These are phyloP conservation scores for Pichia sp. DNA, from an alignment of 1,139 yeast genomes.

Conservation along the genomic window DNA sequence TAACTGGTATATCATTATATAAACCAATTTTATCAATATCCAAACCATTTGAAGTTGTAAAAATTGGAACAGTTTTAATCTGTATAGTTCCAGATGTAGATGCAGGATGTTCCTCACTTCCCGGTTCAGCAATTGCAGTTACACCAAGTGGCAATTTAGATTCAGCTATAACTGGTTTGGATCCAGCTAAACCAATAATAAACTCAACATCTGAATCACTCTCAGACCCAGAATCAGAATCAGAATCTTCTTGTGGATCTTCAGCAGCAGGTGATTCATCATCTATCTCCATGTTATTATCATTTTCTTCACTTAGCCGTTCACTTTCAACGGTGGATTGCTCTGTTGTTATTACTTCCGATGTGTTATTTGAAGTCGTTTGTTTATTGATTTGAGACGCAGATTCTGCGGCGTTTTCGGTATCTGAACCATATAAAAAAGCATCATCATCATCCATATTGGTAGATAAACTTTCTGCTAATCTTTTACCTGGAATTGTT, in stretches of 20 bases:
- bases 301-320: too few relatives aligned
- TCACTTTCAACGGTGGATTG: neutral
- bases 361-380: neutral
- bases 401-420: conserved; percentile 18
- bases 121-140: neutral
- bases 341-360: neutral
- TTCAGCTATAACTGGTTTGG: conserved; percentile 15
- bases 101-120: conserved; percentile 10
- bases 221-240: conserved; percentile 36
- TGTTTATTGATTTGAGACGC: conserved; percentile 18
- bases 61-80: conserved; percentile 26
- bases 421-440: conserved; percentile 74
- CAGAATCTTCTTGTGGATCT: conserved; percentile 28
- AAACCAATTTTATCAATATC: conserved; percentile 77
- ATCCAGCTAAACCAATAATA: conserved; percentile 45
- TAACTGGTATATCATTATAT: conserved; percentile 75
- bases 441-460: conserved; percentile 72
- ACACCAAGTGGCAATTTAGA: neutral
- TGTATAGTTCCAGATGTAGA: conserved; percentile 27
- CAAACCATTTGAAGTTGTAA: conserved; percentile 31
- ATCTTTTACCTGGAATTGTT: too few relatives aligned
- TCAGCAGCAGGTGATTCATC: conserved; percentile 19
- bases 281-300: conserved; percentile 11
- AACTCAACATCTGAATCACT: conserved; percentile 58
- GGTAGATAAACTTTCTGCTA: too few relatives aligned